A percentile compares a stretch with the other conserved stretches of the same genome.
phyloP scores from a whole-genome alignment of 495 filamentous ascomycete genomes.

The Aspergillus sclerotioniger region DNA sequence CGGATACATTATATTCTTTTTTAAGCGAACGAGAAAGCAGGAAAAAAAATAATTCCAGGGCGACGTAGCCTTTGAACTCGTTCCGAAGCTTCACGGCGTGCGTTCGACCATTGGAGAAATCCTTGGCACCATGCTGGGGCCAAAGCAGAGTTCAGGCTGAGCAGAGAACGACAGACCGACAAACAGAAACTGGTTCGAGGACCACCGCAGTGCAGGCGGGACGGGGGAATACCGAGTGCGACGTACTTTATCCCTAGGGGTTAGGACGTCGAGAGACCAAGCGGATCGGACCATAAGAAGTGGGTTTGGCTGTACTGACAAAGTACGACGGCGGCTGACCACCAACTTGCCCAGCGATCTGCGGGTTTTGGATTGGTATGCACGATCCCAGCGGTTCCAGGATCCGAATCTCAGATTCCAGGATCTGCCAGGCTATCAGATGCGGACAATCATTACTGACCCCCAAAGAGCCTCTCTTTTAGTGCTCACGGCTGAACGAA shows the following conservation, averaged over 20 bases:
- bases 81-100: not conserved
- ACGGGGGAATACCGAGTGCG: slow-evolving; percentile 1
- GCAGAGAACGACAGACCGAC: not conserved
- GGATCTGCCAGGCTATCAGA: slow-evolving; percentile 19
- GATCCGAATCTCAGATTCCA: slow-evolving; percentile 12
- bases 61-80: not conserved
- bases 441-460: slow-evolving; percentile 17
- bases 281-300: slow-evolving; percentile 7
- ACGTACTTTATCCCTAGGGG: slow-evolving; percentile 7
- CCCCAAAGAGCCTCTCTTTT: slow-evolving; percentile 16
- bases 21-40: not conserved
- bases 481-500: slow-evolving; percentile 16
- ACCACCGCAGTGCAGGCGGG: not conserved
- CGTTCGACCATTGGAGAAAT: not conserved
- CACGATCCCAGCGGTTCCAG: slow-evolving; percentile 9
- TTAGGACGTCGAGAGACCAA: slow-evolving; percentile 1
- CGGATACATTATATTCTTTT: not conserved
- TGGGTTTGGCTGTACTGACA: slow-evolving; percentile 7
- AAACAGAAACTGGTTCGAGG: not conserved
- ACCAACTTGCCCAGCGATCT: not conserved
- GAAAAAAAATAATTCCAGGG: not conserved
- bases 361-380: slow-evolving; percentile 2
- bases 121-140: not conserved
- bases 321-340: not conserved
- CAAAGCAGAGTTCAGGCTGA: not conserved